Evolutionary conservation across 108 stramenopile genomes (phyloP).

Genomic region (Nannochloropsis gaditana): DNA sequence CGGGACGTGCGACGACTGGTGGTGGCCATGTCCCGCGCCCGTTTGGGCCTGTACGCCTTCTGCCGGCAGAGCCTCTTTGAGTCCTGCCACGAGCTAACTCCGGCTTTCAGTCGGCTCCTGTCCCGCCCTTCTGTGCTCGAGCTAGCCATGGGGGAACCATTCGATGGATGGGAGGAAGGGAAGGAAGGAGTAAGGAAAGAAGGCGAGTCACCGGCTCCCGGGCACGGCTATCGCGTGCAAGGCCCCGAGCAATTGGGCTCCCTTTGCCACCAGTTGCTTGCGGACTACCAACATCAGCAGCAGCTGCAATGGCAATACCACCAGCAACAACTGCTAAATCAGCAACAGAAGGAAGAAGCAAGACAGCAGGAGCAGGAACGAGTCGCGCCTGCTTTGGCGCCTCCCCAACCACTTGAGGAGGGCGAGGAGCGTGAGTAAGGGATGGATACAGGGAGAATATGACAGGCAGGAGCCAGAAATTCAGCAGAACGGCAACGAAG

Average conservation of each 20-base stretch:
- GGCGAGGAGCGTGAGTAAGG: neutral
- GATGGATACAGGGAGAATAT: neutral
- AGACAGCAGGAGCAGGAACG: neutral
- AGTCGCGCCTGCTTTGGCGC: conserved; percentile 23
- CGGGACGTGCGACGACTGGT: conserved; percentile 91
- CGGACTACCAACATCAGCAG: neutral
- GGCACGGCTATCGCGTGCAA: conserved; percentile 5
- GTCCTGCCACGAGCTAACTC: conserved; percentile 40
- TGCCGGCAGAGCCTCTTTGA: conserved; percentile 36
- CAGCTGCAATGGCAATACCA: conserved; percentile 24
- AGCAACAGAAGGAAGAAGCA: conserved; percentile 7
- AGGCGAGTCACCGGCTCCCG: conserved; percentile 20
- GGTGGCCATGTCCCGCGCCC: conserved; percentile 87
- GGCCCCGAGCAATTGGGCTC: conserved; percentile 35
- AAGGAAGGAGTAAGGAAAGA: conserved; percentile 21
- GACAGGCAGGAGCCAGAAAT: neutral
- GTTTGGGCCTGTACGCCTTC: conserved; percentile 93
- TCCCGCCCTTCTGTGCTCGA: neutral
- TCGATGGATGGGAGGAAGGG: conserved; percentile 28
- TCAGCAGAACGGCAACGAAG: neutral
- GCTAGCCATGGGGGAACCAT: conserved; percentile 24
- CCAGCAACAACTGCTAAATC: conserved; percentile 24
- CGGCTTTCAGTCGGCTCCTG: conserved; percentile 31
- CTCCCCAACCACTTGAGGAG: conserved; percentile 19
- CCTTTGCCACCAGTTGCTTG: conserved; percentile 45